Conservation (phyloP, 805 yeast species). For the Starmerella riodocensis region DNA sequence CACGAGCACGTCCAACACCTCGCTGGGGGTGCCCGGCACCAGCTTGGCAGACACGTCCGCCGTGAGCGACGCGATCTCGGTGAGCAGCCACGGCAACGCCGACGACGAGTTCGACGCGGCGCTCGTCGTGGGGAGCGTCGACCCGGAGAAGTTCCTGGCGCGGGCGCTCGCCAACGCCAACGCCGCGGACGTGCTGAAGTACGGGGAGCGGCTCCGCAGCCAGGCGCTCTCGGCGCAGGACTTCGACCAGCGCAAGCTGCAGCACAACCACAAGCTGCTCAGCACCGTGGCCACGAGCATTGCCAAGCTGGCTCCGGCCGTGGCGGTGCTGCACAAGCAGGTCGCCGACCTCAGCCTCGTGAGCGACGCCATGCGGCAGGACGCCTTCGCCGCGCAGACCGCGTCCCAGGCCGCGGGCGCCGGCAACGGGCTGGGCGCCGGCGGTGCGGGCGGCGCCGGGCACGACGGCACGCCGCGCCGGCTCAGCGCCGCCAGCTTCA, state of each 20-base stretch:
- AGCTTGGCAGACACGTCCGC: not conserved
- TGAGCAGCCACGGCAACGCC: constrained; percentile 2
- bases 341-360: constrained; percentile 50
- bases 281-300: constrained; percentile 36
- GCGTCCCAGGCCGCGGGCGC: constrained; percentile 12
- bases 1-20: not conserved
- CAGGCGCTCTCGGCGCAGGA: constrained; percentile 15
- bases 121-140: constrained; percentile 47
- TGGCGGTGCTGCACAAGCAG: constrained; percentile 46
- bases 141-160: constrained; percentile 14
- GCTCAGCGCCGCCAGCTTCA: constrained; percentile 1
- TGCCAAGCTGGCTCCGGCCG: constrained; percentile 47
- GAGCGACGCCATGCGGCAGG: constrained; percentile 43
- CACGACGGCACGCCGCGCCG: constrained; percentile 3
- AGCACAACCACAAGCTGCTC: constrained; percentile 26
- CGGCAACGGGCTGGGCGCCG: constrained; percentile 17
- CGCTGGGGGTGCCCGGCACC: not conserved
- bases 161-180: constrained; percentile 15
- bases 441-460: constrained; percentile 3
- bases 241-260: constrained; percentile 22
- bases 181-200: constrained; percentile 14
- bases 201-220: constrained; percentile 15
- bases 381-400: constrained; percentile 36
- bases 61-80: constrained; percentile 23
- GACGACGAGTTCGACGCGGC: constrained; percentile 34